Percentiles rank a stretch among this genome's conserved stretches.
phyloP scores from a whole-genome alignment of 2,329 filamentous ascomycete species.

The Colletotrichum chrysophilum region DNA sequence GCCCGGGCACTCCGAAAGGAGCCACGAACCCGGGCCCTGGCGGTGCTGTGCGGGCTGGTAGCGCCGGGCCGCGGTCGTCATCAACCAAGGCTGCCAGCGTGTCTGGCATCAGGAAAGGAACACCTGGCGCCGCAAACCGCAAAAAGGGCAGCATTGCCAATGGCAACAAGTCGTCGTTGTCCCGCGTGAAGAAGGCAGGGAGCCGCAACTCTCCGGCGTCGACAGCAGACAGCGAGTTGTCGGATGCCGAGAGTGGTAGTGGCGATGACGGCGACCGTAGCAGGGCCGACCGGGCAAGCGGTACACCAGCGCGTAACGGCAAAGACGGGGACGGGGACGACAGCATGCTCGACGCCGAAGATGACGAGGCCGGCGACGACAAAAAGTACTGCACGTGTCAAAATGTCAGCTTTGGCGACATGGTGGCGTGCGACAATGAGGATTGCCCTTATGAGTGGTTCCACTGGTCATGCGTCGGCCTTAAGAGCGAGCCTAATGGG shows the following conservation, averaged over 20 bases:
- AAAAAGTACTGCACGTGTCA: constrained; percentile 86
- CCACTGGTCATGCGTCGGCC: constrained; percentile 77
- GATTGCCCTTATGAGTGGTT: constrained; percentile 87
- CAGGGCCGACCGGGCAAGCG: constrained; percentile 19
- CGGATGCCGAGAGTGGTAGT: constrained; percentile 64
- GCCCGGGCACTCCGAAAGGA: constrained; percentile 66
- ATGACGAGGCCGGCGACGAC: constrained; percentile 77
- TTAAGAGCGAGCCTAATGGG: constrained; percentile 71
- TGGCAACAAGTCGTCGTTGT: constrained; percentile 64
- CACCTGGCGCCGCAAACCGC: constrained; percentile 46
- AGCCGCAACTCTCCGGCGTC: constrained; percentile 67
- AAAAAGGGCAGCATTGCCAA: constrained; percentile 48
- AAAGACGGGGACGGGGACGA: constrained; percentile 56
- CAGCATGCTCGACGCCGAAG: constrained; percentile 59
- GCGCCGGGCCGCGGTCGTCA: constrained; percentile 61
- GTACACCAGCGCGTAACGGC: constrained; percentile 33
- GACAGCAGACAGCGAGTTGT: constrained; percentile 68
- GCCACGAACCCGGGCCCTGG: constrained; percentile 34
- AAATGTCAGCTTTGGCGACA: constrained; percentile 83
- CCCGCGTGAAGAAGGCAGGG: constrained; percentile 64
- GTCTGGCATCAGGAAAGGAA: constrained; percentile 51
- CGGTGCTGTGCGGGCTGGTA: constrained; percentile 55
- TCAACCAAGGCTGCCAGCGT: constrained; percentile 49
- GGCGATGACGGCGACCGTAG: constrained; percentile 53
- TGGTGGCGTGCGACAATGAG: constrained; percentile 89